Evolutionary conservation across 164 flowering plant species (phyloP).

Genomic region (Stephania japonica): DNA sequence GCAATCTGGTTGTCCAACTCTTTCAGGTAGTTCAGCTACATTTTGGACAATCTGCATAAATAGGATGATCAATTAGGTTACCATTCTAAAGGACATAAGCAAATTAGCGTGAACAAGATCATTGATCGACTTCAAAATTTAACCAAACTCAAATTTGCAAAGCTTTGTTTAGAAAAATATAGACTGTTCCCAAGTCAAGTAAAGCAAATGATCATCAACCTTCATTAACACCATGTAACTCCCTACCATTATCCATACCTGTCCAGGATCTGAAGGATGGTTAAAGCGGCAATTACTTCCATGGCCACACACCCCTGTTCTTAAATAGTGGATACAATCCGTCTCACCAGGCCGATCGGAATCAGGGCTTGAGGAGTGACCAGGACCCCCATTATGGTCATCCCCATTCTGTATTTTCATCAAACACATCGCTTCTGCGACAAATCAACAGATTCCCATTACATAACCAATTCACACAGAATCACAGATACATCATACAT

Average conservation of each 20-base stretch:
- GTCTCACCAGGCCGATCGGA: conserved; percentile 68
- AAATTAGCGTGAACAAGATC: conserved; percentile 8
- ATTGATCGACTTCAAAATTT: background rate
- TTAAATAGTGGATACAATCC: conserved; percentile 50
- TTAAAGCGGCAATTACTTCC: conserved; percentile 60
- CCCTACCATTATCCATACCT: conserved; percentile 23
- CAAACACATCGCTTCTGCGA: conserved; percentile 40
- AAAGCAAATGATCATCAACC: background rate
- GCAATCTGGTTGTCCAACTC: conserved; percentile 78
- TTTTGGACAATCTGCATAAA: conserved; percentile 35
- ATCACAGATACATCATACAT: background rate
- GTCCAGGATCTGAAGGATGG: conserved; percentile 41
- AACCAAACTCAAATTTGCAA: background rate
- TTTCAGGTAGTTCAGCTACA: conserved; percentile 62
- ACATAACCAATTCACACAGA: background rate
- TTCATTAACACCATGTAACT: background rate
- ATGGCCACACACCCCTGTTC: conserved; percentile 66
- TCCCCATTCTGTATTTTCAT: conserved; percentile 35
- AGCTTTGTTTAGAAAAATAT: background rate
- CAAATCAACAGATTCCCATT: background rate
- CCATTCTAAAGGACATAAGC: background rate
- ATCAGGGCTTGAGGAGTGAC: conserved; percentile 23
- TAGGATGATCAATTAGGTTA: conserved; percentile 1
- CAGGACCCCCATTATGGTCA: conserved; percentile 30
- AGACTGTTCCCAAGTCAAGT: conserved; percentile 1